A percentile compares a stretch with the other conserved stretches of the same genome.
phyloP scores from a whole-genome alignment of 257 asterid species.

The Henckelia pumila region DNA sequence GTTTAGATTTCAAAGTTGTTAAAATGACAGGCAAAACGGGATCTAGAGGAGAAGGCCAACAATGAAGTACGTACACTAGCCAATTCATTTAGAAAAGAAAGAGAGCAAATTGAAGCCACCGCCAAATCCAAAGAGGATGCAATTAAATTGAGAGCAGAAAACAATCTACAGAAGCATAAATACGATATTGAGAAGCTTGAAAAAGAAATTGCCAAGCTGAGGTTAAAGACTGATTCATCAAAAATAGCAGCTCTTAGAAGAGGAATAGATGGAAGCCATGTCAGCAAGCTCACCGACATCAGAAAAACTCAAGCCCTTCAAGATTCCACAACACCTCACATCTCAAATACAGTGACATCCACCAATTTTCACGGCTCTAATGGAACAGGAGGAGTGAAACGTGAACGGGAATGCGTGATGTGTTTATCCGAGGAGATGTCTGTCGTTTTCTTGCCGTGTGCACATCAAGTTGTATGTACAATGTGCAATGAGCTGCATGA shows the following conservation, averaged over 20 bases:
- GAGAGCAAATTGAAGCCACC: slow-evolving; percentile 68
- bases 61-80: slow-evolving; percentile 59
- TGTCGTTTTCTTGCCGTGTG: slow-evolving; percentile 91
- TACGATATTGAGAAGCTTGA: slow-evolving; percentile 71
- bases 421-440: slow-evolving; percentile 96
- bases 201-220: slow-evolving; percentile 68
- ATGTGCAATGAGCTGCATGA: slow-evolving; percentile 88
- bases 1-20: slow-evolving; percentile 27
- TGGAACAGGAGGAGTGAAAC: slow-evolving; percentile 56
- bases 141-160: slow-evolving; percentile 67
- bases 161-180: slow-evolving; percentile 56
- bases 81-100: slow-evolving; percentile 49
- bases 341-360: slow-evolving; percentile 36
- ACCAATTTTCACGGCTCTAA: slow-evolving; percentile 30
- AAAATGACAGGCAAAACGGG: slow-evolving; percentile 60
- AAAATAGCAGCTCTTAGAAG: slow-evolving; percentile 81
- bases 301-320: slow-evolving; percentile 30
- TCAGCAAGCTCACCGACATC: slow-evolving; percentile 45
- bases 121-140: slow-evolving; percentile 66
- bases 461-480: slow-evolving; percentile 87
- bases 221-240: slow-evolving; percentile 70
- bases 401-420: slow-evolving; percentile 98
- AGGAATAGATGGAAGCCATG: slow-evolving; percentile 75
- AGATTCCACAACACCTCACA: slow-evolving; percentile 39
- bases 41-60: slow-evolving; percentile 55